Evolutionary conservation across 192 early-diverging fungal species (phyloP), one percentile per base, ranked within the genome.

Genomic region (Coemansia sp.): DNA sequence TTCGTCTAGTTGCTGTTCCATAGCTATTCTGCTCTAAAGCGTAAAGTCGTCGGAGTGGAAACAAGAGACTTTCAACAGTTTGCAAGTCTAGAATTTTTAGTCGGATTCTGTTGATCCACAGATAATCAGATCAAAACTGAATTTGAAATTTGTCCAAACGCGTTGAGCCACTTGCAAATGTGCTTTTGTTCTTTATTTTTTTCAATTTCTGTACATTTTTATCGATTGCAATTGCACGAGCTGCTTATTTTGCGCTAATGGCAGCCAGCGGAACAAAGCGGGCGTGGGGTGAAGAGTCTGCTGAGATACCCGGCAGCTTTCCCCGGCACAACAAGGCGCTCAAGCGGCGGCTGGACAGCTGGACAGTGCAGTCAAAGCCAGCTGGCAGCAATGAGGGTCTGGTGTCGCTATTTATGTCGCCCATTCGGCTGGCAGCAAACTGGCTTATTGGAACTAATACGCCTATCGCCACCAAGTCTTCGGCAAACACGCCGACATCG

Each of bases 1-100:
- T 82, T 78, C 75, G 66, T 81, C 72, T 60, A 84, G 50, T 56
- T 83, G 82, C 19, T 57, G 55, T 39, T 75, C 82, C 82, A 83
- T 83, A 32, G 32, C 32, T 35, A 35, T 35, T 35, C 32, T 35
- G 32, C 32, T 35, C 32, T 35, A 23, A 59, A 59, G 57, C 7
- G 38, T 21, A 59, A 10, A 38, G 27, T 21, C 37, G 22, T 5
- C 29, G 48, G 11, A 4, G n/a, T 27, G 4, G 14, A 49, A 29
- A 22, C 11, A 59, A 59, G n/a, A 14, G 21, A 24, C 32, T 35
- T 45, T 15, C 0, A 45, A 45, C 24, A 45, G 7, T 60, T 11
- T 4, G 22, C 2, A 14, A 17, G 6, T 5, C 32, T 35, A 35
- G 32, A 35, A 35, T 35, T 35, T 35, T 35, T 32, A 32, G 32